These are phyloP conservation scores for Ceratobasidium papillatum DNA, from an alignment of 1,284 basidiomycete species.

Conservation along the genomic window DNA sequence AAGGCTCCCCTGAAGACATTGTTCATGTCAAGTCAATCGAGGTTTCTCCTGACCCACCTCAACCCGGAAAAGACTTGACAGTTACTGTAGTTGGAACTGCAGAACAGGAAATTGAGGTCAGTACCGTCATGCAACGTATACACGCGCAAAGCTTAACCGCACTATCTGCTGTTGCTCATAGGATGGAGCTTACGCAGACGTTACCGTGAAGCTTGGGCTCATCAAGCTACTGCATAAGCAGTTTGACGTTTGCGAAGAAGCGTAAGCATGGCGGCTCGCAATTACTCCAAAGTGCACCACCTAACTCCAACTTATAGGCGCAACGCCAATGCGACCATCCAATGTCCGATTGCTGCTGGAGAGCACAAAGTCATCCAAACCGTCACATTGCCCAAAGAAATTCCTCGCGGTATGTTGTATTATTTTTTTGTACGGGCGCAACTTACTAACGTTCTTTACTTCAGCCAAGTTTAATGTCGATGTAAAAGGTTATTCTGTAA, in stretches of 20 bases:
- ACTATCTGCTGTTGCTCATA: constrained; percentile 45
- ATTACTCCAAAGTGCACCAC: constrained; percentile 85
- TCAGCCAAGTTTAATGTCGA: constrained; percentile 86
- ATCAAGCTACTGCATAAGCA: constrained; percentile 61
- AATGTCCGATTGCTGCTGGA: constrained; percentile 81
- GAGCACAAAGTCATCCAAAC: constrained; percentile 77
- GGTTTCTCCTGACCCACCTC: constrained; percentile 59
- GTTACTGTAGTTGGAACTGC: constrained; percentile 57
- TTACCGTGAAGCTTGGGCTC: constrained; percentile 61
- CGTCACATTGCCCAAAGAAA: constrained; percentile 86
- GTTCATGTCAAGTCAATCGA: constrained; percentile 54
- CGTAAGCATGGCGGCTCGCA: constrained; percentile 77
- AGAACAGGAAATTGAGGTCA: constrained; percentile 54
- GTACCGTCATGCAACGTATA: neutral
- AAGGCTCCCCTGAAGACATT: constrained; percentile 61
- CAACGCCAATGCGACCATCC: constrained; percentile 72
- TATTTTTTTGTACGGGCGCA: constrained; percentile 34
- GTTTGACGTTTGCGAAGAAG: constrained; percentile 62
- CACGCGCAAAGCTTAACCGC: neutral
- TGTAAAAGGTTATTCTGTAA: constrained; percentile 76
- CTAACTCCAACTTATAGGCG: constrained; percentile 55
- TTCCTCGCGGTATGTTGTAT: constrained; percentile 74
- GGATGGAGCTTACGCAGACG: constrained; percentile 60
- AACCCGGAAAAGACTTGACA: constrained; percentile 59
- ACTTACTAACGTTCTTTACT: neutral